Evolutionary conservation across 2,329 filamentous ascomycete species (phyloP).

Genomic region (Fusarium tricinctum): DNA sequence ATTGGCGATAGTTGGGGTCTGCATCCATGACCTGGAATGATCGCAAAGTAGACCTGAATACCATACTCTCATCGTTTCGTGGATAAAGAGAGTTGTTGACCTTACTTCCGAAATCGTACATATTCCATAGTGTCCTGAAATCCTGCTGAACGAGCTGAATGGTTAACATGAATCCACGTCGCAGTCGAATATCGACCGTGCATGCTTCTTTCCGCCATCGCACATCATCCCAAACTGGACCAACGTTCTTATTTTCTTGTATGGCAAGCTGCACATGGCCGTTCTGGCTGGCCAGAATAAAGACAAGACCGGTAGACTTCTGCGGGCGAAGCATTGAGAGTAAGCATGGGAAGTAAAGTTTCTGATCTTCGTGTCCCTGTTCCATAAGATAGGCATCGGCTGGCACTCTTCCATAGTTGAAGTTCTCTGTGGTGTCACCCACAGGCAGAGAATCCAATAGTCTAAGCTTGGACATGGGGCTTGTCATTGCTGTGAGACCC

Average conservation of each 20-base stretch:
- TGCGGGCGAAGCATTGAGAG: slow-evolving; percentile 80
- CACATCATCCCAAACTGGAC: slow-evolving; percentile 85
- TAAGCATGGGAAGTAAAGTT: slow-evolving; percentile 78
- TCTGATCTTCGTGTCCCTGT: slow-evolving; percentile 75
- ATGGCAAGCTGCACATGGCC: slow-evolving; percentile 82
- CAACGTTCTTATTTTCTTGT: slow-evolving; percentile 74
- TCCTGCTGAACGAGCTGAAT: slow-evolving; percentile 82
- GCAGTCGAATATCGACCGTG: slow-evolving; percentile 77
- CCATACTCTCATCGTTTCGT: slow-evolving; percentile 75
- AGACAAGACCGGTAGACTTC: slow-evolving; percentile 77
- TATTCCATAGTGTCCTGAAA: slow-evolving; percentile 82
- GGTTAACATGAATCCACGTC: slow-evolving; percentile 80
- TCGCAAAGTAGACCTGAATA: slow-evolving; percentile 77
- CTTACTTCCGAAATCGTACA: slow-evolving; percentile 86
- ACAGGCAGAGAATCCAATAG: slow-evolving; percentile 80
- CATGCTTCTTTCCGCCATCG: slow-evolving; percentile 79
- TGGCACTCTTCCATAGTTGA: slow-evolving; percentile 84
- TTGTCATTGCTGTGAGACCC: slow-evolving; percentile 63
- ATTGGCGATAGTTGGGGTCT: slow-evolving; percentile 75
- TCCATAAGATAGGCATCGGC: slow-evolving; percentile 83
- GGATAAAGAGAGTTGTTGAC: slow-evolving; percentile 79
- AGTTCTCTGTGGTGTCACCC: slow-evolving; percentile 79
- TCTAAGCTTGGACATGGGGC: slow-evolving; percentile 62
- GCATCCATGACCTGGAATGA: slow-evolving; percentile 87
- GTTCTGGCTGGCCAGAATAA: slow-evolving; percentile 84